Evolutionary conservation across 805 yeast species (phyloP).

Genomic region (Lachancea quebecensis): DNA sequence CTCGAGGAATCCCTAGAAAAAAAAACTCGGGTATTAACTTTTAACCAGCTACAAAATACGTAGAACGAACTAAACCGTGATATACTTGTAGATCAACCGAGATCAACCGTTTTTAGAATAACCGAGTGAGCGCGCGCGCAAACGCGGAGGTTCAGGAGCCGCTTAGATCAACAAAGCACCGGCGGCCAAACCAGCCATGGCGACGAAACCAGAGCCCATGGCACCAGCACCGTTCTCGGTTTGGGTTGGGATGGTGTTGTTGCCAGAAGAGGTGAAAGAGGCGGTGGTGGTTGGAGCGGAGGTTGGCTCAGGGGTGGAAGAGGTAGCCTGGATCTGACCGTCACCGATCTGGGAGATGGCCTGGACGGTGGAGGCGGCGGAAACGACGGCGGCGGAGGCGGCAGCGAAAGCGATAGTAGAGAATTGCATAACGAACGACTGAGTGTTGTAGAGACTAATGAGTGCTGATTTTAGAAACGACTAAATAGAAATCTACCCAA

Average conservation of each 20-base stretch:
- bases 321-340: slow-evolving; percentile 22
- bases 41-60: background rate
- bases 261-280: slow-evolving; percentile 18
- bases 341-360: slow-evolving; percentile 43
- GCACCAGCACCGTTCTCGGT: slow-evolving; percentile 21
- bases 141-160: too few relatives aligned
- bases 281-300: slow-evolving; percentile 15
- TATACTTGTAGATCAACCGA: background rate
- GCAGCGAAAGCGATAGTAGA: slow-evolving; percentile 35
- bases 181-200: slow-evolving; percentile 20
- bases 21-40: background rate
- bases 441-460: background rate
- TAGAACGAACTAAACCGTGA: background rate
- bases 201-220: slow-evolving; percentile 15
- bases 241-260: slow-evolving; percentile 13
- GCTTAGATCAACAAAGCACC: slow-evolving; percentile 22
- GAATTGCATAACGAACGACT: slow-evolving; percentile 31
- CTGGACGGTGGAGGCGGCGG: slow-evolving; percentile 20
- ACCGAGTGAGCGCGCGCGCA: background rate
- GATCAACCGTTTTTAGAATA: background rate
- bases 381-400: slow-evolving; percentile 27
- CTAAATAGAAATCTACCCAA: background rate
- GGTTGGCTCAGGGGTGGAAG: slow-evolving; percentile 22
- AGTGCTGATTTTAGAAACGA: background rate
- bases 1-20: too few relatives aligned